These are phyloP conservation scores for Porcisia deanei DNA, from an alignment of 208 protist genomes.

Conservation along the genomic window DNA sequence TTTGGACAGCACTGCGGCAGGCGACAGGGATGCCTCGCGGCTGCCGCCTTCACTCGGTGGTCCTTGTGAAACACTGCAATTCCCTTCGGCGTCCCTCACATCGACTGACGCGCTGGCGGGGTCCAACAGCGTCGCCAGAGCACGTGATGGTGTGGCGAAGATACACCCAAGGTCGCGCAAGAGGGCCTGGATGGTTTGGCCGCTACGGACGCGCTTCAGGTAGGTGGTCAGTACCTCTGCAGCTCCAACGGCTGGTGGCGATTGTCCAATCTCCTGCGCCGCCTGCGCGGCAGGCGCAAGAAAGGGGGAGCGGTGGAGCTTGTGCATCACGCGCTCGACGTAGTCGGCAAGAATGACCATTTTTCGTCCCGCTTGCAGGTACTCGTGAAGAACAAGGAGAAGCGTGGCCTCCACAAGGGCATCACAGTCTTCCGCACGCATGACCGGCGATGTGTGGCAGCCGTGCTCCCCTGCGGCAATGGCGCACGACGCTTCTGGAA, in stretches of 20 bases:
- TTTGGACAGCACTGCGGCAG: slow-evolving; percentile 5
- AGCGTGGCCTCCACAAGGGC: slow-evolving; percentile 47
- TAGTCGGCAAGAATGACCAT: slow-evolving; percentile 66
- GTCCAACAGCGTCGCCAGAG: slow-evolving; percentile 17
- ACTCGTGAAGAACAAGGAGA: slow-evolving; percentile 68
- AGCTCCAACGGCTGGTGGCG: slow-evolving; percentile 3
- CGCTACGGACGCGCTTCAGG: slow-evolving; percentile 20
- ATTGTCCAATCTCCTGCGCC: neutral
- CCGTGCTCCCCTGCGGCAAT: slow-evolving; percentile 23
- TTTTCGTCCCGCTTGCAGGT: slow-evolving; percentile 43
- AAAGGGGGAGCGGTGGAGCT: slow-evolving; percentile 41
- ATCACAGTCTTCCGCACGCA: neutral
- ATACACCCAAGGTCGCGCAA: slow-evolving; percentile 64
- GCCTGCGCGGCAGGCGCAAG: neutral
- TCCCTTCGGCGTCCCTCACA: neutral
- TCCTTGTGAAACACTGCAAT: neutral
- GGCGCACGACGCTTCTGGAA: slow-evolving; percentile 17
- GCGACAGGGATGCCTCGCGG: neutral
- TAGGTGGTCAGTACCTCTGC: slow-evolving; percentile 13
- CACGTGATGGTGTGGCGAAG: slow-evolving; percentile 50
- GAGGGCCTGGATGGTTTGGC: slow-evolving; percentile 31
- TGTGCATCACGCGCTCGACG: slow-evolving; percentile 62
- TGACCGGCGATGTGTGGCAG: neutral
- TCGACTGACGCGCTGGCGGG: neutral
- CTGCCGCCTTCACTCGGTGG: neutral